These are phyloP conservation scores for Ceratocystiopsis sp. DNA, from an alignment of 2,329 filamentous ascomycete species.

Conservation along the genomic window DNA sequence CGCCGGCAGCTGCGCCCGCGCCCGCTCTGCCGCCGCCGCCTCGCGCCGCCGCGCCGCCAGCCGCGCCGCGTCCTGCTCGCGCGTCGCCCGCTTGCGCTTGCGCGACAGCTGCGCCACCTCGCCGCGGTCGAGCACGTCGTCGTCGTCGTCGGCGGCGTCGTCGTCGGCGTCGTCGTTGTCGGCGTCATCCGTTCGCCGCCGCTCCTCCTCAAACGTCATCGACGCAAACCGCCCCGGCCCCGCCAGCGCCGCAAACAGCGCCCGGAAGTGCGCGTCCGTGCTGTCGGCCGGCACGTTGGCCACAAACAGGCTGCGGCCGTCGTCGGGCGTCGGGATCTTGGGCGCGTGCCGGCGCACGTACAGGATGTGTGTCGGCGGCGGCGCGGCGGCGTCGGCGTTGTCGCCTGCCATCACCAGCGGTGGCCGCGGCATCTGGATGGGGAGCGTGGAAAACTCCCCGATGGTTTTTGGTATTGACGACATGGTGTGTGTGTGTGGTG, in stretches of 20 bases:
- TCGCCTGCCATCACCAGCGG: conserved; percentile 38
- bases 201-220: conserved; percentile 54
- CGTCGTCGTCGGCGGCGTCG: neutral
- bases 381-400: too few species aligned
- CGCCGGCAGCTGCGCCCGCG: conserved; percentile 39
- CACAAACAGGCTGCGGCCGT: conserved; percentile 71
- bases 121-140: neutral
- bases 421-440: conserved; percentile 47
- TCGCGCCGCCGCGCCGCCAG: conserved; percentile 7
- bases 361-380: conserved; percentile 57
- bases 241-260: conserved; percentile 57
- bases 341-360: conserved; percentile 76
- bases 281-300: conserved; percentile 78
- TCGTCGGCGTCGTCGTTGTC: neutral
- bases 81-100: conserved; percentile 28
- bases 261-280: conserved; percentile 58
- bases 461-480: conserved; percentile 16
- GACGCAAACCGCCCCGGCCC: conserved; percentile 63
- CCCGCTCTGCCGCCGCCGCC: too few species aligned
- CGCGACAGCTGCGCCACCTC: conserved; percentile 21
- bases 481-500: conserved; percentile 17
- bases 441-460: conserved; percentile 51
- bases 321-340: conserved; percentile 54
- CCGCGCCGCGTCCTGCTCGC: neutral
- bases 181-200: neutral